A percentile compares a stretch with the other conserved stretches of the same genome.
phyloP scores from a whole-genome alignment of 495 filamentous ascomycete genomes.

The Arthonia radiata region DNA sequence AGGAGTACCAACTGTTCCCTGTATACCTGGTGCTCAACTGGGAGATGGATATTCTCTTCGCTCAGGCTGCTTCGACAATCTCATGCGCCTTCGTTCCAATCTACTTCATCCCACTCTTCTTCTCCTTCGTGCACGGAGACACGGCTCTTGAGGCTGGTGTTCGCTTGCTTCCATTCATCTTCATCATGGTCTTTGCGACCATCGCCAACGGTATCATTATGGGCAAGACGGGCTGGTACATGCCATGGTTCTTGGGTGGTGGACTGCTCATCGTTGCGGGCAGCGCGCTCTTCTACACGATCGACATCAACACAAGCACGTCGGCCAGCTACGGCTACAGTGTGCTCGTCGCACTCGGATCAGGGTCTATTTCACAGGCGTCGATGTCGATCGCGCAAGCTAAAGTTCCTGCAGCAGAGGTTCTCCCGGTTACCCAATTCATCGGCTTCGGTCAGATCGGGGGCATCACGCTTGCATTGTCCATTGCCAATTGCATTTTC shows the following conservation, averaged over 20 bases:
- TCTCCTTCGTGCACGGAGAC: conserved; percentile 30
- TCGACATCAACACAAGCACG: conserved; percentile 11
- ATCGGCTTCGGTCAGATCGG: conserved; percentile 28
- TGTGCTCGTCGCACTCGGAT: conserved; percentile 27
- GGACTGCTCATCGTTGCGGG: conserved; percentile 25
- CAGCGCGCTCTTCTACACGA: conserved; percentile 23
- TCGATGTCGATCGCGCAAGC: conserved; percentile 29
- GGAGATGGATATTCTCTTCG: conserved; percentile 21
- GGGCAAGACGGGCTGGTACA: conserved; percentile 25
- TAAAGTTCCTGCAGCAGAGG: conserved; percentile 15
- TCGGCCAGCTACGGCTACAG: conserved; percentile 27
- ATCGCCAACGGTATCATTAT: conserved; percentile 27
- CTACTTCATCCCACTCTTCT: conserved; percentile 30
- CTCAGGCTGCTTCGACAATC: conserved; percentile 12
- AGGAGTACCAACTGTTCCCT: conserved; percentile 25
- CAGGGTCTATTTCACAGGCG: conserved; percentile 25
- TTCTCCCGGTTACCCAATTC: conserved; percentile 14
- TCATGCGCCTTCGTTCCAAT: conserved; percentile 16
- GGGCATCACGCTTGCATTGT: conserved; percentile 26
- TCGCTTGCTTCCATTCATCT: conserved; percentile 31
- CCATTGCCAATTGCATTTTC: conserved; percentile 32
- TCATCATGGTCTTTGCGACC: conserved; percentile 21
- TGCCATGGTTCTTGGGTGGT: conserved; percentile 29
- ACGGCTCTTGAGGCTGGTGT: conserved; percentile 24
- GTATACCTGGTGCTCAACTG: conserved; percentile 22